Conservation (phyloP, 768 basidiomycete genomes). For the Tulasnella sp. region DNA sequence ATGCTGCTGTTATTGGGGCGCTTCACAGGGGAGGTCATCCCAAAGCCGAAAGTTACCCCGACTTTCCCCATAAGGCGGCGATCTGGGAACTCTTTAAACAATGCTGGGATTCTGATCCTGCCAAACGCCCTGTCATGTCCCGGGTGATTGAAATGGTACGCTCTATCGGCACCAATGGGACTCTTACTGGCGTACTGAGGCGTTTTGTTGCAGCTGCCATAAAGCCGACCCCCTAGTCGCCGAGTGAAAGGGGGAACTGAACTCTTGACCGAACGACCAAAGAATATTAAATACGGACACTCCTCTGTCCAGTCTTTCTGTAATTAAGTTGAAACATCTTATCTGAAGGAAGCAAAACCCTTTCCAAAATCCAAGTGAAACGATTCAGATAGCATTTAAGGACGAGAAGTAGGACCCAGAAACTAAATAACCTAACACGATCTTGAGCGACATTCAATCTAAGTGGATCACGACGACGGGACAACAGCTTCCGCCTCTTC, state of each 20-base stretch:
- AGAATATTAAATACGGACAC: too few species aligned
- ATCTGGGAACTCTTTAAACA: not conserved
- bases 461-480: not conserved
- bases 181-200: not conserved
- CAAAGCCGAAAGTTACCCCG: not conserved
- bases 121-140: not conserved
- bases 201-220: not conserved
- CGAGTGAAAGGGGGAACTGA: not conserved
- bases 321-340: not conserved
- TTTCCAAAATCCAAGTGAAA: not conserved
- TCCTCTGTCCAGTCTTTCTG: too few species aligned
- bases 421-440: constrained; percentile 10
- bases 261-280: not conserved
- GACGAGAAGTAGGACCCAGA: not conserved
- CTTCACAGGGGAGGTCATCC: not conserved
- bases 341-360: not conserved
- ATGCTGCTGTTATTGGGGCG: not conserved
- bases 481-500: constrained; percentile 34
- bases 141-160: not conserved
- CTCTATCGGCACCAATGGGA: not conserved
- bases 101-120: not conserved
- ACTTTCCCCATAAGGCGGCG: not conserved
- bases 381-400: not conserved
- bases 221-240: not conserved
- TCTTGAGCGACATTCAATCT: not conserved